These are phyloP conservation scores for Colletotrichum kahawae DNA, from an alignment of 2,329 filamentous ascomycete species.

Conservation along the genomic window DNA sequence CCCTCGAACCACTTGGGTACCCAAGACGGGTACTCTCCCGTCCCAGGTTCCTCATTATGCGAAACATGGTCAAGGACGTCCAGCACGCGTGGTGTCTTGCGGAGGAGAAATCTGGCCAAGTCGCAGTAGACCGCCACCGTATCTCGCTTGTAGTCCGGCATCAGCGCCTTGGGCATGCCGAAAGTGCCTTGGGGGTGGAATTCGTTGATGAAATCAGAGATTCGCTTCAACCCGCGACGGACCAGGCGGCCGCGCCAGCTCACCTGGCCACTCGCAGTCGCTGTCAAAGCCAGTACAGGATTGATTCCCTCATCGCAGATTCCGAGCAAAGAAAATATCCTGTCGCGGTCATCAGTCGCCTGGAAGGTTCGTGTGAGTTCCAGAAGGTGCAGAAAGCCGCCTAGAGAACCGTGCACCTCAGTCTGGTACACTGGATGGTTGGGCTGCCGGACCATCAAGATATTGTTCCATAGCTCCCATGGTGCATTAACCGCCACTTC, in stretches of 20 bases:
- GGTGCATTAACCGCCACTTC: neutral
- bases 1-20: constrained; percentile 23
- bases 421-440: neutral
- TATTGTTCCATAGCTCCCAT: constrained; percentile 11
- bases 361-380: constrained; percentile 11
- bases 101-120: constrained; percentile 19
- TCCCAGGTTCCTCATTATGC: constrained; percentile 12
- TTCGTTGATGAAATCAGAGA: constrained; percentile 9
- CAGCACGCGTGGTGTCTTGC: constrained; percentile 12
- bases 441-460: constrained; percentile 1
- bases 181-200: constrained; percentile 2
- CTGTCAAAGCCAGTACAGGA: constrained; percentile 9
- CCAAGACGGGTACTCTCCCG: constrained; percentile 19
- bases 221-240: constrained; percentile 6
- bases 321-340: constrained; percentile 8
- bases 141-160: constrained; percentile 17
- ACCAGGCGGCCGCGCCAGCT: constrained; percentile 10
- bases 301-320: constrained; percentile 15
- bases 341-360: constrained; percentile 12
- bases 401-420: neutral
- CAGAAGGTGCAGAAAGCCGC: constrained; percentile 4
- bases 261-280: neutral
- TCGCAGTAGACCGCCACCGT: constrained; percentile 18
- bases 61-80: constrained; percentile 20
- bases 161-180: constrained; percentile 10